Base-by-base conservation (phyloP, 805 yeast genomes). In the Candida pseudofarinosa region DNA sequence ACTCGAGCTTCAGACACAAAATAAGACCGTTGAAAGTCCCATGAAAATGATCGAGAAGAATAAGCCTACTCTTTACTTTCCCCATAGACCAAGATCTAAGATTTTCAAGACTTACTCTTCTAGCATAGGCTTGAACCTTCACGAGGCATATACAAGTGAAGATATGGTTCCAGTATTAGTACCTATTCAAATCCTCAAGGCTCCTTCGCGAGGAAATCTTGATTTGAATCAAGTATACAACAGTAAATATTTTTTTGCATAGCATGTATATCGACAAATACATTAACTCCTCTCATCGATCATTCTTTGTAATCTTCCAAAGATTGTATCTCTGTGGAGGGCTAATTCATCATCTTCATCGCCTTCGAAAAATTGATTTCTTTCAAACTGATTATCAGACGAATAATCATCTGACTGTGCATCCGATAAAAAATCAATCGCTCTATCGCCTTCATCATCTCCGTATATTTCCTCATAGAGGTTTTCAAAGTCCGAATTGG, bases 311-410 rank as follows among this genome's bases (percentile, higher is more conserved):
- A 83, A 58, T 42, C 66, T 69, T 1, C 79, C 79, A 58, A 83
- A 82, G 4, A 83, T 81, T 38, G 60, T 65, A 52, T 83, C 88
- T 41, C 89, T 61, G 52, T 83, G 83, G 1, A 73, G 69, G 0
- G 88, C 88, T 49, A 80, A 37, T 3, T 79, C 80, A 51, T 81
- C 84, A 23, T 79, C 79, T 32, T 64, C 69, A 42, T 83, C 88
- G 4, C 63, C 59, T 2, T 72, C 67, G 52, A 81, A 82, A 52
- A 82, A 83, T n/a, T 60, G 57, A 48, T 81, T 74, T 42, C 88
- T 54, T 44, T 61, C 57, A 35, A 58, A 60, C 12, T 47, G 50
- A n/a, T 47, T 52, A 13, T 43, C 45, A 18, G 45, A 20, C 15
- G 36, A 37, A 7, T 35, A 34, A 19, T 32, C 33, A 6, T 17